Base-by-base conservation (phyloP, 2,329 filamentous ascomycete species). In the Exophiala aquamarina region DNA sequence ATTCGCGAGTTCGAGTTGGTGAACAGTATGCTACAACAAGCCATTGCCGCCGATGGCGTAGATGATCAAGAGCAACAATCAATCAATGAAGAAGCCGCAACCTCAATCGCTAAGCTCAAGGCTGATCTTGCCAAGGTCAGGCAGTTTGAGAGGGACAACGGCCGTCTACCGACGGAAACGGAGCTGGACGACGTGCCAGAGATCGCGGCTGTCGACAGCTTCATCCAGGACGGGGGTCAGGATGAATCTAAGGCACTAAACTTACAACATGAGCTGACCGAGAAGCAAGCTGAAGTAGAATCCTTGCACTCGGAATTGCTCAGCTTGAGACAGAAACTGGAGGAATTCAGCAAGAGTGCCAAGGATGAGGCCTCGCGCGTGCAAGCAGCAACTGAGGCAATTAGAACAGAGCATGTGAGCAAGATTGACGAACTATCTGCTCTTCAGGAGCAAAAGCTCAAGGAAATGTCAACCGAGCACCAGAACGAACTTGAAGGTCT, bases 341-440 rank as follows among this genome's bases (percentile, higher is more conserved):
- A 66, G 15, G 64, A 64, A 18, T 66, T 69, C 3, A 64, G 68
- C 26, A 64, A 69, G 18, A 67, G 63, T 26, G 61, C 70, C 17
- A 64, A 70, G 38, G 59, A 59, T 15, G 70, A 72, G 47, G 63
- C 66, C 15, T 29, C 32, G 9, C 73, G 70, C 44, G 64, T 68
- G 19, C 56, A 69, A 41, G 64, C 65, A 33, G 56, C 65, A 19
- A 57, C 54, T 29, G 62, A 65, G 11, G 65, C 65, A 15, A 62
- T 66, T 36, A 63, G 38, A 33, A 34, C 40, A 2, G 52, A 56
- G 14, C 44, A 56, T 36, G 45, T 37, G 8, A 37, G 43, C 19
- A 47, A 56, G 33, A 51, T 56, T 20, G 44, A 51, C 9, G 47
- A 56, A 20, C 41, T 56, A 5, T 29, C 21, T 10, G 38, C 41